phyloP scores from a whole-genome alignment of 2,329 filamentous ascomycete species.

The Aspergillus sclerotialis region DNA sequence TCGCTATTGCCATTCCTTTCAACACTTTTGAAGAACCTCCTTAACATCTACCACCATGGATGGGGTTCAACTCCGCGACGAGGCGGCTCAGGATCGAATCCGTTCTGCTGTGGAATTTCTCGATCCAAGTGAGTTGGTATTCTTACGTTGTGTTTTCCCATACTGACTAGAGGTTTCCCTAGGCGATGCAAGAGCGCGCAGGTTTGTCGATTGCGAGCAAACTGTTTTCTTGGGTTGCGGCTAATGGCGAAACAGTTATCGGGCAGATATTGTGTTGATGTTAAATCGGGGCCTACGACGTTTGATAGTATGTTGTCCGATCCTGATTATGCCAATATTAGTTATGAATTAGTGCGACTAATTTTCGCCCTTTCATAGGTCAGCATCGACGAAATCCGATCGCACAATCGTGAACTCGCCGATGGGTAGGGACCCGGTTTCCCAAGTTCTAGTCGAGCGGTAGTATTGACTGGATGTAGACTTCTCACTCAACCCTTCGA shows the following conservation, averaged over 20 bases:
- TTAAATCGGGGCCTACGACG: constrained; percentile 55
- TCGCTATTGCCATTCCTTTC: no score
- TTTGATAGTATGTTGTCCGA: constrained; percentile 42
- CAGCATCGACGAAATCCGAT: constrained; percentile 83
- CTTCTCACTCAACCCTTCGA: constrained; percentile 84
- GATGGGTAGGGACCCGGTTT: constrained; percentile 42
- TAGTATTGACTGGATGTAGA: constrained; percentile 18
- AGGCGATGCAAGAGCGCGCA: constrained; percentile 53
- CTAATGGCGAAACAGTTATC: constrained; percentile 59
- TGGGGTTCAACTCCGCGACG: constrained; percentile 69
- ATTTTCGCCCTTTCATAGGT: constrained; percentile 39
- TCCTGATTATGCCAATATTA: constrained; percentile 1
- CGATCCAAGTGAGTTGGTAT: constrained; percentile 66
- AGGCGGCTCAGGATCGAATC: constrained; percentile 75
- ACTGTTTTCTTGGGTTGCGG: neutral
- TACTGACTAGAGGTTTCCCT: constrained; percentile 9
- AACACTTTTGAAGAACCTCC: constrained; percentile 1
- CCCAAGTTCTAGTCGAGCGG: neutral
- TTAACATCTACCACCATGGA: constrained; percentile 52
- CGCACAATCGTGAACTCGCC: constrained; percentile 78
- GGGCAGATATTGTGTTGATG: constrained; percentile 78
- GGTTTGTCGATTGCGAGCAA: constrained; percentile 28
- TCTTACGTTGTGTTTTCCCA: constrained; percentile 5
- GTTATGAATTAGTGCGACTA: constrained; percentile 3
- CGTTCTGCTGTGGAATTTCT: constrained; percentile 87